Conservation (phyloP, 495 filamentous ascomycete species). For the Jackrogersella minutella region DNA sequence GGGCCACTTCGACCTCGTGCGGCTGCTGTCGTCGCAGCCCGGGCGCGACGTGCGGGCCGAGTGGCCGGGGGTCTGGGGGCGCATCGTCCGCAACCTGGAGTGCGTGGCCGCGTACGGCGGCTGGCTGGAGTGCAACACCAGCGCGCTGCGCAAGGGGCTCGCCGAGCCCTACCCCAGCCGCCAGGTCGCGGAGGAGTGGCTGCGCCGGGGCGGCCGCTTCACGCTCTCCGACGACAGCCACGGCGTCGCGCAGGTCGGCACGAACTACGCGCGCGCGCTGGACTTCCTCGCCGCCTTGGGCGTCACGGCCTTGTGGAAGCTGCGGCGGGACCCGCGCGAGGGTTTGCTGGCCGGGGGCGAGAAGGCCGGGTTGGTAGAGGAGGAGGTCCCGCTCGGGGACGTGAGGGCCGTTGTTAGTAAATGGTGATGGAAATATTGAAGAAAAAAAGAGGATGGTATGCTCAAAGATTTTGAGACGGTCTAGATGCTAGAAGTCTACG, state of each 20-base stretch:
- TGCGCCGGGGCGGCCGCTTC: conserved; percentile 74
- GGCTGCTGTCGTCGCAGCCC: conserved; percentile 76
- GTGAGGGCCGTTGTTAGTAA: conserved; percentile 31
- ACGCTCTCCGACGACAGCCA: conserved; percentile 94
- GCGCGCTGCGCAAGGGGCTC: conserved; percentile 87
- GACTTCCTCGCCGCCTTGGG: conserved; percentile 62
- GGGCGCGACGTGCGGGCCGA: conserved; percentile 59
- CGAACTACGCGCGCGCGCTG: conserved; percentile 59
- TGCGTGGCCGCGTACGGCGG: conserved; percentile 76
- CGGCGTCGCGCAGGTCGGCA: conserved; percentile 77
- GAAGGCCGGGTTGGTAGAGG: conserved; percentile 44
- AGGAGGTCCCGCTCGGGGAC: conserved; percentile 29
- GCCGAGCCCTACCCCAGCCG: conserved; percentile 85
- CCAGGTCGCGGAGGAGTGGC: conserved; percentile 73
- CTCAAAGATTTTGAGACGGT: no score
- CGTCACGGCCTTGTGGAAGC: conserved; percentile 57
- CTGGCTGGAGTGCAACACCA: conserved; percentile 86
- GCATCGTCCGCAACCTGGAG: conserved; percentile 75
- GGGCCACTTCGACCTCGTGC: conserved; percentile 92
- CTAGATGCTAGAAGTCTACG: not conserved
- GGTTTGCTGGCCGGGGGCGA: conserved; percentile 17
- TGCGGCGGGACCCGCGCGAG: conserved; percentile 47
- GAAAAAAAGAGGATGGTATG: not conserved
- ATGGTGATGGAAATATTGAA: conserved; percentile 13
- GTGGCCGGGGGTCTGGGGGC: conserved; percentile 71